These are phyloP conservation scores for Globisporangium polare DNA, from an alignment of 352 stramenopile genomes.

Conservation along the genomic window DNA sequence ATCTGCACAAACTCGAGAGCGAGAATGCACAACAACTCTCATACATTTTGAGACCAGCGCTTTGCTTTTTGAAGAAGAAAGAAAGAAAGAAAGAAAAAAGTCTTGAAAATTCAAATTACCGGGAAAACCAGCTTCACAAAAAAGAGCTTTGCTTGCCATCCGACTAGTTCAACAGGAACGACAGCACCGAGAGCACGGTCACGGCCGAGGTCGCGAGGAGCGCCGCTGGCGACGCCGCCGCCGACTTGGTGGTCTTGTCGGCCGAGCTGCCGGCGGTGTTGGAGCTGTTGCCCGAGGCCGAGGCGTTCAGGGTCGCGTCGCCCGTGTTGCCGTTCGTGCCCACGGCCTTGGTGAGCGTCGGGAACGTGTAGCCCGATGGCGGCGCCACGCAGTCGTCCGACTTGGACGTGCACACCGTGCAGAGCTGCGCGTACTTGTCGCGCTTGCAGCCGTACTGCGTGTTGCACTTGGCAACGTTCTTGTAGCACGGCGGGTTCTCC, in stretches of 20 bases:
- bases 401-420: constrained; percentile 49
- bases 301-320: constrained; percentile 15
- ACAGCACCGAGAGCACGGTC: background rate
- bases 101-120: background rate
- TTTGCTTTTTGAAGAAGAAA: too few relatives aligned
- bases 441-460: constrained; percentile 47
- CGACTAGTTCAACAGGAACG: constrained; percentile 11
- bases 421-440: constrained; percentile 59
- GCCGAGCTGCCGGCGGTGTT: background rate
- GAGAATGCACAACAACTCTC: too few relatives aligned
- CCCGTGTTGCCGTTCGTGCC: constrained; percentile 45
- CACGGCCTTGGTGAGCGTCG: constrained; percentile 42
- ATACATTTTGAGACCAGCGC: too few relatives aligned
- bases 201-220: constrained; percentile 1
- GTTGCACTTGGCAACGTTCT: constrained; percentile 62
- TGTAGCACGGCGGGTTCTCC: constrained; percentile 65
- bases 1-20: too few relatives aligned
- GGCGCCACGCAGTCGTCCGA: constrained; percentile 36
- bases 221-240: background rate
- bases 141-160: background rate
- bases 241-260: background rate
- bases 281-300: constrained; percentile 8
- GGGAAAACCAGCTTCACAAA: background rate
- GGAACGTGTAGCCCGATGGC: constrained; percentile 46
- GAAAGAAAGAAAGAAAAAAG: too few relatives aligned